phyloP scores from a whole-genome alignment of 768 basidiomycete genomes.

The Suillus subalutaceus region DNA sequence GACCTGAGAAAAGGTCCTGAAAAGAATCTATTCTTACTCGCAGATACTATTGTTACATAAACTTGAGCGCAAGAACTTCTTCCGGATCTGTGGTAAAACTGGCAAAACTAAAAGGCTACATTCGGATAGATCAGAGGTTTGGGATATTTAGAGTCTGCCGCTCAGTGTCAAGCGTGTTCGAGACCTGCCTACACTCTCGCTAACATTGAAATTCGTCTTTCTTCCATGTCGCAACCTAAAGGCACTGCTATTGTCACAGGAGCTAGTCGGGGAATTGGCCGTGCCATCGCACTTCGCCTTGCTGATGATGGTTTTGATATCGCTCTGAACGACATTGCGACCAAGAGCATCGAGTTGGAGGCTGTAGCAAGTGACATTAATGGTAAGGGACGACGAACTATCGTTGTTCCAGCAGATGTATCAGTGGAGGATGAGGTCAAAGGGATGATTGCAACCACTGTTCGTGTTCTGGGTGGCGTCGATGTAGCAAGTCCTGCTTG shows the following conservation, averaged over 20 bases:
- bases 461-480: slow-evolving; percentile 14
- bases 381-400: slow-evolving; percentile 10
- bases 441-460: slow-evolving; percentile 15
- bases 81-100: background rate
- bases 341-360: slow-evolving; percentile 14
- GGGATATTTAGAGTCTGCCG: background rate
- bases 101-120: background rate
- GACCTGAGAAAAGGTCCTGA: too few species aligned
- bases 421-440: slow-evolving; percentile 21
- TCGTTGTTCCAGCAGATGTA: slow-evolving; percentile 15
- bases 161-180: background rate
- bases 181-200: background rate
- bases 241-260: slow-evolving; percentile 48
- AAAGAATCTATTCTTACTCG: background rate
- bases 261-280: slow-evolving; percentile 50
- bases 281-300: slow-evolving; percentile 48
- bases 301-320: slow-evolving; percentile 50
- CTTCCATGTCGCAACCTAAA: slow-evolving; percentile 1
- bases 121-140: background rate
- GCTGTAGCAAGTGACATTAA: slow-evolving; percentile 16
- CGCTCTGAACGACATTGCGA: slow-evolving; percentile 45
- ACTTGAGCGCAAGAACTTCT: background rate
- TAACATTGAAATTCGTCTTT: background rate
- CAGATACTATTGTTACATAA: background rate
- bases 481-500: slow-evolving; percentile 17